Evolutionary conservation across 306 rosid genomes (phyloP).

Genomic region (Quercus gilva): DNA sequence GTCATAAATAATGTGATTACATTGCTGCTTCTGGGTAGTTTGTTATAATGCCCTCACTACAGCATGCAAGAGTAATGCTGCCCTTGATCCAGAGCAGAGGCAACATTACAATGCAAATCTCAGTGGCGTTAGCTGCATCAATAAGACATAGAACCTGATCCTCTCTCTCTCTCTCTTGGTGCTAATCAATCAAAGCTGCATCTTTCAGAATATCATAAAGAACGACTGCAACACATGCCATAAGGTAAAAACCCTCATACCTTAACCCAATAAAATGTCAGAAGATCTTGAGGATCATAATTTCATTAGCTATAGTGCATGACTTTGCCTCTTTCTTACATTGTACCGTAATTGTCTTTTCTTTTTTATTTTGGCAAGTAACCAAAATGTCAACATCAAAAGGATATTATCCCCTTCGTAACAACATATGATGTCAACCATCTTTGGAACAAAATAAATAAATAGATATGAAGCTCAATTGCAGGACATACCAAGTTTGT

Average conservation of each 20-base stretch:
- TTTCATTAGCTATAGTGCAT: not conserved
- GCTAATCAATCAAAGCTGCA: no score
- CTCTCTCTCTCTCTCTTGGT: no score
- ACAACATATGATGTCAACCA: not conserved
- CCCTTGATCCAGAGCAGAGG: no score
- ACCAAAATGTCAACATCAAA: not conserved
- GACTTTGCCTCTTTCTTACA: not conserved
- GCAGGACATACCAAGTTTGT: slow-evolving; percentile 64
- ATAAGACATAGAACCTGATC: not conserved
- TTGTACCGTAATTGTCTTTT: not conserved
- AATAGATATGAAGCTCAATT: slow-evolving; percentile 17
- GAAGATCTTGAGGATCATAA: not conserved
- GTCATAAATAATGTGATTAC: not conserved
- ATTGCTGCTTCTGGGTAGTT: not conserved
- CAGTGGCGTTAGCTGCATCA: not conserved
- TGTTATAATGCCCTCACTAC: no score
- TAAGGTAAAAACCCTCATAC: no score
- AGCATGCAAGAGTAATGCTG: no score
- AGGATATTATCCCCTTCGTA: not conserved
- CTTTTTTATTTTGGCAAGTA: no score
- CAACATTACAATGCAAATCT: not conserved
- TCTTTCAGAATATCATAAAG: no score
- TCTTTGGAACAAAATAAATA: not conserved
- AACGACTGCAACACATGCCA: no score
- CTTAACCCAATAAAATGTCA: not conserved